Evolutionary conservation across 176 grass and related monocot species (phyloP).

Genomic region (Triticum timopheevii): DNA sequence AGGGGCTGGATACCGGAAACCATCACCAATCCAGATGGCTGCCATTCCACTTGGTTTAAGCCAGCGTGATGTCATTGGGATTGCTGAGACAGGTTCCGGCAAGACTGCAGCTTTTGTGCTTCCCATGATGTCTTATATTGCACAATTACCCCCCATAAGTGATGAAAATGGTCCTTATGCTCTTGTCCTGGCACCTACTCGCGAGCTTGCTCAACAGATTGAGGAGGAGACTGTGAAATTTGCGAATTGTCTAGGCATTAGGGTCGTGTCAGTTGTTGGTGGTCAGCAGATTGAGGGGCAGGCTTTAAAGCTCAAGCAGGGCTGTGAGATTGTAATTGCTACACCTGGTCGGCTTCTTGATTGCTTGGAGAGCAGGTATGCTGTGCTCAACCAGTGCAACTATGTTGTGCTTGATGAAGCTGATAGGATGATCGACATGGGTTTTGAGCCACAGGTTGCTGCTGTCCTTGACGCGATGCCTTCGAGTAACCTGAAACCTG

Average conservation of each 20-base stretch:
- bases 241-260: slow-evolving; percentile 75
- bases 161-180: slow-evolving; percentile 94
- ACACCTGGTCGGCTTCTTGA: slow-evolving; percentile 85
- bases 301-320: slow-evolving; percentile 80
- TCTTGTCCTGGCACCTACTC: slow-evolving; percentile 86
- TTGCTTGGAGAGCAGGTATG: slow-evolving; percentile 87
- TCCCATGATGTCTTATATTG: slow-evolving; percentile 88
- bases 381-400: slow-evolving; percentile 89
- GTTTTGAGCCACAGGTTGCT: slow-evolving; percentile 88
- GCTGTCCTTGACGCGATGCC: slow-evolving; percentile 88
- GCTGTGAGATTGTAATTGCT: slow-evolving; percentile 91
- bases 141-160: slow-evolving; percentile 67
- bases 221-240: slow-evolving; percentile 94
- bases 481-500: slow-evolving; percentile 94
- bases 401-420: slow-evolving; percentile 93
- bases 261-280: slow-evolving; percentile 89
- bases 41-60: slow-evolving; percentile 85
- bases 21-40: slow-evolving; percentile 92
- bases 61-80: slow-evolving; percentile 93
- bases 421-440: slow-evolving; percentile 98
- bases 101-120: slow-evolving; percentile 92
- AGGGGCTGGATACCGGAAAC: slow-evolving; percentile 65
- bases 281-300: slow-evolving; percentile 97
- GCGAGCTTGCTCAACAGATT: slow-evolving; percentile 93
- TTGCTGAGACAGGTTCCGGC: slow-evolving; percentile 91